Evolutionary conservation across 305 asterid species (phyloP), one percentile per base, ranked within the genome.

Genomic region (Petunia hybrid): DNA sequence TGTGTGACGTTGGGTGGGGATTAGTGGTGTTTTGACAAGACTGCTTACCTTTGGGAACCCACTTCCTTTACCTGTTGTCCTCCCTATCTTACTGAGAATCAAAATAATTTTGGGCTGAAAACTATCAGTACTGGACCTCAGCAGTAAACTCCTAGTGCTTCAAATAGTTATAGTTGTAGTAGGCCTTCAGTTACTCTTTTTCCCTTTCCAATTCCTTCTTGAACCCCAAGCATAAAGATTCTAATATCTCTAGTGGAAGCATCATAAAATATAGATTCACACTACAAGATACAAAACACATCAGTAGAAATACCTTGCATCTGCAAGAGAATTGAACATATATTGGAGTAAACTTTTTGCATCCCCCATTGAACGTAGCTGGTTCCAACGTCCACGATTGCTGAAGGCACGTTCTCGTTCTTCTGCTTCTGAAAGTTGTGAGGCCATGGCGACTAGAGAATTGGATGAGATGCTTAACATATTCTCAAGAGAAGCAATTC

Each of bases 381-480:
- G 98, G 87, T 93, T 97, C 97, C 97, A 97, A 60, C 99, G 95
- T 64, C 99, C 99, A 81, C 98, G 97, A 82, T 85, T 85, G 81
- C 87, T 84, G 81, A 90, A 87, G 77, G 92, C 88, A 10, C 99
- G 97, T 85, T 97, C 99, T 62, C 99, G 86, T 84, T 97, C 99
- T 91, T 97, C 99, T 60, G 99, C 99, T 87, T 97, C 99, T 46
- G 99, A 97, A 80, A 97, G 97, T 85, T 95, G 99, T 78, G 99
- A 97, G 83, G 99, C 99, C 99, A 97, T 97, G 51, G 99, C 86
- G 78, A 97, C 99, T 42, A 95, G 92, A 43, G 99, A 95, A 88
- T 93, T 95, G 43, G 99, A 97, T 76, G 99, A 91, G 80, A 97
- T 90, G 87, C 91, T 90, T 70, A 97, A 85, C 99, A 97, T 97